Evolutionary conservation across 139 green algal species (phyloP).

Genomic region (Picochlorum sp.): DNA sequence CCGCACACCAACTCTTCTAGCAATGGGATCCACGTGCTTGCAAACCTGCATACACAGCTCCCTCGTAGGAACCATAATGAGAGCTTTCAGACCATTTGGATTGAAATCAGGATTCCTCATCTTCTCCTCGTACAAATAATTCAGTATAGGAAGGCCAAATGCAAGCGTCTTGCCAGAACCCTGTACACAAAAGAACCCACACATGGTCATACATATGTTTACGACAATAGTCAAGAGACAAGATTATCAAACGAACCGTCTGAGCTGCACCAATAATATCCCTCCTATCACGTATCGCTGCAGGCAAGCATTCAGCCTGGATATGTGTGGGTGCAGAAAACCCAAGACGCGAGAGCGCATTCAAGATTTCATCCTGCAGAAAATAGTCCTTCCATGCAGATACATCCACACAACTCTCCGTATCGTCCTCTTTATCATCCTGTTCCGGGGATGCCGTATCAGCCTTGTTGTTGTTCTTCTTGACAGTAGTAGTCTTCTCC

Average conservation of each 20-base stretch:
- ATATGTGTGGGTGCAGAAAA: conserved; percentile 69
- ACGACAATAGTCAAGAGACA: neutral
- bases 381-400: conserved; percentile 22
- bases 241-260: conserved; percentile 42
- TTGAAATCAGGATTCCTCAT: neutral
- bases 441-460: conserved; percentile 2
- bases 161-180: conserved; percentile 97
- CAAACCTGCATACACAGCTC: conserved; percentile 70
- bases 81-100: neutral
- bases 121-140: conserved; percentile 38
- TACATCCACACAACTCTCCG: conserved; percentile 9
- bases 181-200: conserved; percentile 14
- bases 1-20: conserved; percentile 17
- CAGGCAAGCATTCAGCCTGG: conserved; percentile 63
- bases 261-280: conserved; percentile 95
- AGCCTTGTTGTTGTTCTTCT: neutral
- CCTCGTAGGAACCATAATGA: conserved; percentile 61
- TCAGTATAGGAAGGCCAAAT: conserved; percentile 90
- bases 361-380: conserved; percentile 20
- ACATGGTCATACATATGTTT: conserved; percentile 52
- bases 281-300: conserved; percentile 48
- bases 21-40: conserved; percentile 37
- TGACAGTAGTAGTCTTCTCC: neutral
- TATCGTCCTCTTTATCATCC: neutral
- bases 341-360: conserved; percentile 21